Conservation (phyloP, 148 eudicot species). For the Silene latifolia region DNA sequence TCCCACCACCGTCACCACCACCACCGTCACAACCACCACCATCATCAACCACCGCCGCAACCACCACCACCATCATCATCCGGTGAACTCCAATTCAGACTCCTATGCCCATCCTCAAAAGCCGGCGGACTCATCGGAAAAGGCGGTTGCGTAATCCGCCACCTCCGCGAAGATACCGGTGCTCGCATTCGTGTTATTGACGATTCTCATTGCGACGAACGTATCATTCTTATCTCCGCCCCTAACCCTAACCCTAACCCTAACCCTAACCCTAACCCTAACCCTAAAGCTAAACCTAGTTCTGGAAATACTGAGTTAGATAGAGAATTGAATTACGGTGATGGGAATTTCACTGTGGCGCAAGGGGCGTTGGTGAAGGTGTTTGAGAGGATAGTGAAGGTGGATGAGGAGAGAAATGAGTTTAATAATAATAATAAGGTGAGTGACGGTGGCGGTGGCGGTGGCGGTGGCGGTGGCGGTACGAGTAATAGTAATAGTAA, state of each 20-base stretch:
- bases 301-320: background rate
- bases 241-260: slow-evolving; percentile 14
- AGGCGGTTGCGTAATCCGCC: slow-evolving; percentile 45
- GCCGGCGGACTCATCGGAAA: slow-evolving; percentile 51
- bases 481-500: slow-evolving; percentile 1
- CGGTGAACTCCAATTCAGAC: slow-evolving; percentile 36
- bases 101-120: slow-evolving; percentile 43
- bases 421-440: background rate
- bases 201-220: slow-evolving; percentile 43
- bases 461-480: slow-evolving; percentile 3
- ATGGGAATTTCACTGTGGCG: slow-evolving; percentile 24
- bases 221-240: slow-evolving; percentile 35
- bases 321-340: background rate
- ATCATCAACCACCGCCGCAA: slow-evolving; percentile 15
- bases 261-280: slow-evolving; percentile 24
- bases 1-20: slow-evolving; percentile 25
- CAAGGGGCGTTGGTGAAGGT: slow-evolving; percentile 45
- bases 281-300: background rate
- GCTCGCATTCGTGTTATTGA: slow-evolving; percentile 49
- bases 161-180: slow-evolving; percentile 49
- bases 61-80: slow-evolving; percentile 22
- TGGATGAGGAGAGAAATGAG: slow-evolving; percentile 40
- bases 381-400: slow-evolving; percentile 43
- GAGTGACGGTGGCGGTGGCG: slow-evolving; percentile 3
- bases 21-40: slow-evolving; percentile 19